Base-by-base conservation (phyloP, 2,329 filamentous ascomycete genomes). In the Aspergillus glaucus region DNA sequence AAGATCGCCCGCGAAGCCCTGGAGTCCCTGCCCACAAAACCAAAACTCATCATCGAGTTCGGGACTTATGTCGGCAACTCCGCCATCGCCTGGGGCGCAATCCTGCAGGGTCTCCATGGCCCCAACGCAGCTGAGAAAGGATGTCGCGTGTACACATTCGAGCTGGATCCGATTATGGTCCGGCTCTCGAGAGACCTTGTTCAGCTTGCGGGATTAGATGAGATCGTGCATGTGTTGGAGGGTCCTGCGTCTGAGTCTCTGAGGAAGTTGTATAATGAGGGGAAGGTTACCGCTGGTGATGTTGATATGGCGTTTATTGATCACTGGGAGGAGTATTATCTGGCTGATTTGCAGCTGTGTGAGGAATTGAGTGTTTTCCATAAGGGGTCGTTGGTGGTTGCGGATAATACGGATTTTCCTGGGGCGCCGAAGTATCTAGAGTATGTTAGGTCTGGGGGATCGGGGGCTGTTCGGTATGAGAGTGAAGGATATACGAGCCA, bases 351-450 rank as follows among this genome's bases (percentile, higher is more conserved):
- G 40, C 53, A 63, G 48, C 45, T 68, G 4, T 61, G 60, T 45
- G 67, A 72, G 50, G 55, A 66, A 7, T 48, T 70, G 24, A 52
- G 55, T 2, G 45, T 73, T 22, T 56, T 71, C 26, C 58, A 49
- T 2, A 50, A 55, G 15, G 68, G 69, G 1, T 63, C 61, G 1
- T 15, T 64, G 12, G 58, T 66, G 0, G 56, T 71, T 42, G 70
- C 69, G 3, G 69, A 73, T 53, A 73, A 72, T 48, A 66, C 66
- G 3, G 62, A 69, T 50, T 54, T 61, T 6, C 69, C 69, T 21
- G 70, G 71, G 7, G 70, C 69, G 9, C 71, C 70, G 7, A 60
- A 67, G 9, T 74, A 74, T 53, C 47, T 70, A 37, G 61, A 61
- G 46, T 72, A 74, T 60, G 67, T 74, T 6, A 55, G 60, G 49